Percentiles rank a stretch among this genome's conserved stretches.
phyloP scores from a whole-genome alignment of 177 flowering plant species.

The Vitis hybrid region DNA sequence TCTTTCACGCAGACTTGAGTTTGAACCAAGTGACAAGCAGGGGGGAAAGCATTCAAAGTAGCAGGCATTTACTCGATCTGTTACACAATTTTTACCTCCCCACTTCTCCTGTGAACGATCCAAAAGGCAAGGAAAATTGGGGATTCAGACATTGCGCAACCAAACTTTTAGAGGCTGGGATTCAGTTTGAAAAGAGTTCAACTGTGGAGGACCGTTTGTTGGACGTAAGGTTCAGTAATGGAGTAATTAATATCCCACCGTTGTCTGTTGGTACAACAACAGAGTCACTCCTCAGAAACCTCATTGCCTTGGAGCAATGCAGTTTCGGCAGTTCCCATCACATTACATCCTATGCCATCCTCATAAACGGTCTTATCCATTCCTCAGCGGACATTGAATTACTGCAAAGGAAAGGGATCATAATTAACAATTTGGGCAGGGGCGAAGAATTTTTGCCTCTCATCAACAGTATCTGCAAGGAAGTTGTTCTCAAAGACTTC shows the following conservation, averaged over 20 bases:
- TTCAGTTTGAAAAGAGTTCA: background rate
- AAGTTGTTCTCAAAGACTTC: background rate
- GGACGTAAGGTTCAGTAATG: constrained; percentile 1
- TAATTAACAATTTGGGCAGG: background rate
- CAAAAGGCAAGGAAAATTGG: background rate
- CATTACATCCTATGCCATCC: constrained; percentile 13
- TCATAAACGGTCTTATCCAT: constrained; percentile 6
- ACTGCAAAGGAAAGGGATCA: constrained; percentile 3
- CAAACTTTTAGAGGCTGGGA: constrained; percentile 8
- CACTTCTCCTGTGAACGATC: background rate
- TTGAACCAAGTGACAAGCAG: background rate
- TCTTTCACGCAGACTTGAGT: constrained; percentile 6
- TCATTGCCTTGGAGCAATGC: constrained; percentile 3
- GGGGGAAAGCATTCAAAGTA: background rate
- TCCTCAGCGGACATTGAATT: constrained; percentile 3
- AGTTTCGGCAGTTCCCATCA: background rate
- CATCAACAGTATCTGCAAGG: constrained; percentile 3
- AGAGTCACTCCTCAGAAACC: constrained; percentile 7
- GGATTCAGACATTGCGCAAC: constrained; percentile 9
- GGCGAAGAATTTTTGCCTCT: background rate
- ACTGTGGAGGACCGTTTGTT: background rate
- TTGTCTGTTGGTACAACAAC: constrained; percentile 3
- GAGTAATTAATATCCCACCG: constrained; percentile 5
- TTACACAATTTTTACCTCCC: constrained; percentile 9
- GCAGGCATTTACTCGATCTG: constrained; percentile 10